Percentiles rank a stretch among this genome's conserved stretches.
Evolutionary conservation across 2,329 filamentous ascomycete genomes (phyloP).

Genomic region (Byssochlamys sp.): DNA sequence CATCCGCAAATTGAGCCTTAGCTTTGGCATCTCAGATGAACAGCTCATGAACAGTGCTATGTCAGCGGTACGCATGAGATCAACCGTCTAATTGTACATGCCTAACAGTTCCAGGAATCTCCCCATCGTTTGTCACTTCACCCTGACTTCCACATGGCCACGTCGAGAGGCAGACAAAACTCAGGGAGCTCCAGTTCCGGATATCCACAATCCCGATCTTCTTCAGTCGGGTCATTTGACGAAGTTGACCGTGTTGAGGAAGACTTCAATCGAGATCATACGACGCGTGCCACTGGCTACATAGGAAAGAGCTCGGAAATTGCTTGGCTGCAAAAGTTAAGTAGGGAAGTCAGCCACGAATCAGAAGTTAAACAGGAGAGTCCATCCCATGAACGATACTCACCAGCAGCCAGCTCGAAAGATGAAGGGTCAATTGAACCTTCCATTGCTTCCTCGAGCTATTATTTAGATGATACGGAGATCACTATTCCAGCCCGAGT

Average conservation of each 20-base stretch:
- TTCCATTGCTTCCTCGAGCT: conserved; percentile 23
- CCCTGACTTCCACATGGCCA: conserved; percentile 7
- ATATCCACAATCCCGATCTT: conserved; percentile 12
- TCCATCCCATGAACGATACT: conserved; percentile 14
- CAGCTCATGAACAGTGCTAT: conserved; percentile 26
- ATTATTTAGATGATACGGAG: conserved; percentile 34
- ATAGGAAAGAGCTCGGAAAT: conserved; percentile 38
- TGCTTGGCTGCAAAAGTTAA: conserved; percentile 35
- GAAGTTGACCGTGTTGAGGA: conserved; percentile 33
- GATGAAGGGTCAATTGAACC: conserved; percentile 15
- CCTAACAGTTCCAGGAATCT: conserved; percentile 7
- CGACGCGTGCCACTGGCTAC: conserved; percentile 31
- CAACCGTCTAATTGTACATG: neutral
- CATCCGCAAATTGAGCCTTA: conserved; percentile 25
- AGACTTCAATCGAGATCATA: conserved; percentile 33
- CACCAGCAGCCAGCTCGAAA: conserved; percentile 17
- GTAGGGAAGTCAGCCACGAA: conserved; percentile 22
- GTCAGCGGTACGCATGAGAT: conserved; percentile 17
- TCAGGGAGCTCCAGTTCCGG: conserved; percentile 13
- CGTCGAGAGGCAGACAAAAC: conserved; percentile 11
- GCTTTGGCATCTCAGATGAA: conserved; percentile 28
- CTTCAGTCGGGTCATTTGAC: conserved; percentile 26
- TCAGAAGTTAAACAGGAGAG: conserved; percentile 11
- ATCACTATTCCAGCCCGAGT: conserved; percentile 24
- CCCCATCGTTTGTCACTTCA: conserved; percentile 11